Evolutionary conservation across 805 yeast species (phyloP).

Genomic region (Clavispora phyllophila): DNA sequence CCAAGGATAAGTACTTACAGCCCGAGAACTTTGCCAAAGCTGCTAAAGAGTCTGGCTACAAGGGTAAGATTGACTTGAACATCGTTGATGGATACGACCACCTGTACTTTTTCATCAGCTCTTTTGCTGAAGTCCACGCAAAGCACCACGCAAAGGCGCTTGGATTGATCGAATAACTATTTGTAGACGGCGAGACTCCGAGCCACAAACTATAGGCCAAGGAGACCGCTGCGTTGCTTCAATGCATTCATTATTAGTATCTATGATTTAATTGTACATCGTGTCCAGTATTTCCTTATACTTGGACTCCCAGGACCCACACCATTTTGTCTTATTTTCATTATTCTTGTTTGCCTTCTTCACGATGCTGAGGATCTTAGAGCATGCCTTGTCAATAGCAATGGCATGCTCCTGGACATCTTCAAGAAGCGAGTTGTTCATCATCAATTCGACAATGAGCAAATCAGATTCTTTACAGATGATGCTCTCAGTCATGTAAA

Average conservation of each 20-base stretch:
- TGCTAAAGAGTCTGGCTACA: conserved; percentile 52
- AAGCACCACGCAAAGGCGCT: conserved; percentile 76
- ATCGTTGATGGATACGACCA: conserved; percentile 86
- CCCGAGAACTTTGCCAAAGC: conserved; percentile 69
- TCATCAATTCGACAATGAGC: conserved; percentile 52
- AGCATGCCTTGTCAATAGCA: conserved; percentile 23
- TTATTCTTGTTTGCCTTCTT: conserved; percentile 44
- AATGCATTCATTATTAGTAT: not conserved
- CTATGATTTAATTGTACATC: conserved; percentile 8
- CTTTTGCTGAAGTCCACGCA: conserved; percentile 80
- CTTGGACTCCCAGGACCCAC: conserved; percentile 48
- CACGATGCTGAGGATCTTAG: conserved; percentile 32
- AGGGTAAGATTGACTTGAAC: conserved; percentile 54
- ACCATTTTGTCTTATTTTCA: conserved; percentile 54
- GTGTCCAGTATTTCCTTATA: conserved; percentile 23
- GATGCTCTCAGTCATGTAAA: conserved; percentile 38
- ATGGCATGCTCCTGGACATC: conserved; percentile 24
- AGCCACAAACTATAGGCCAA: not conserved
- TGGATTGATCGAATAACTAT: conserved; percentile 23
- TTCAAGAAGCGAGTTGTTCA: conserved; percentile 39
- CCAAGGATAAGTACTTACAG: conserved; percentile 55
- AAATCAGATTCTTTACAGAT: conserved; percentile 51
- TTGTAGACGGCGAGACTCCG: not conserved
- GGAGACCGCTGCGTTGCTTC: not conserved
- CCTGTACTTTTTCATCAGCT: conserved; percentile 77